Percentiles rank a stretch among this genome's conserved stretches.
Evolutionary conservation across 1,284 basidiomycete species (phyloP).

Genomic region (Golubevia pallescens): DNA sequence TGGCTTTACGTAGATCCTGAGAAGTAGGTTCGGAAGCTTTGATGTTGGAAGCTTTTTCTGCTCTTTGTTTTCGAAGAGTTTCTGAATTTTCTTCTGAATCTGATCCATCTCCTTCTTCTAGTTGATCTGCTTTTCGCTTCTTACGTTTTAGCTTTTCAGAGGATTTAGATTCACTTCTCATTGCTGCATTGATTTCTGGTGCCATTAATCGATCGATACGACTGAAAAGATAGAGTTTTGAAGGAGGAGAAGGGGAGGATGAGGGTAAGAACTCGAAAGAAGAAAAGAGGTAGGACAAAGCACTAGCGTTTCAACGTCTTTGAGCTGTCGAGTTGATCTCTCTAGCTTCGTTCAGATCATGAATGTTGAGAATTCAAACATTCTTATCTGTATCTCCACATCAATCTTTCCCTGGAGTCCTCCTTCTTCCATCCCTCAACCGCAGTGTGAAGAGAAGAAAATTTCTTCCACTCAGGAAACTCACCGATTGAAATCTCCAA

Average conservation of each 20-base stretch:
- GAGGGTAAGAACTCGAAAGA: too few relatives aligned
- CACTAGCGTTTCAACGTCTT: too few relatives aligned
- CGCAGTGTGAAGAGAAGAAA: too few relatives aligned
- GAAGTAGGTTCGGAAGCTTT: constrained; percentile 27
- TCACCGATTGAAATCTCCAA: constrained; percentile 44
- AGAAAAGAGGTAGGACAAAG: too few relatives aligned
- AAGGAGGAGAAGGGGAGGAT: not conserved
- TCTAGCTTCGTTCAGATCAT: too few relatives aligned
- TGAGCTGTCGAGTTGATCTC: too few relatives aligned
- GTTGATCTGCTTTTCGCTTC: constrained; percentile 13
- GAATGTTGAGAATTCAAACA: too few relatives aligned
- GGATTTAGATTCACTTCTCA: constrained; percentile 30
- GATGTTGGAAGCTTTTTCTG: constrained; percentile 29
- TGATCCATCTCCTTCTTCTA: constrained; percentile 23
- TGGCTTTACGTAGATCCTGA: constrained; percentile 17
- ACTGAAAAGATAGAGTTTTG: not conserved
- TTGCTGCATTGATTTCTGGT: constrained; percentile 27
- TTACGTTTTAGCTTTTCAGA: constrained; percentile 8
- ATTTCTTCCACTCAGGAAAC: too few relatives aligned
- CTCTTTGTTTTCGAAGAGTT: constrained; percentile 22
- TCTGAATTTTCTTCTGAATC: constrained; percentile 13
- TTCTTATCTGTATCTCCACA: too few relatives aligned
- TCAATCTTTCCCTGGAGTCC: too few relatives aligned
- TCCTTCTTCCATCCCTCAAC: too few relatives aligned
- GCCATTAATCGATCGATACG: constrained; percentile 50